Percentiles rank a stretch among this genome's conserved stretches.
Evolutionary conservation across 2,329 filamentous ascomycete genomes (phyloP).

Genomic region (Aureobasidium uvarum): DNA sequence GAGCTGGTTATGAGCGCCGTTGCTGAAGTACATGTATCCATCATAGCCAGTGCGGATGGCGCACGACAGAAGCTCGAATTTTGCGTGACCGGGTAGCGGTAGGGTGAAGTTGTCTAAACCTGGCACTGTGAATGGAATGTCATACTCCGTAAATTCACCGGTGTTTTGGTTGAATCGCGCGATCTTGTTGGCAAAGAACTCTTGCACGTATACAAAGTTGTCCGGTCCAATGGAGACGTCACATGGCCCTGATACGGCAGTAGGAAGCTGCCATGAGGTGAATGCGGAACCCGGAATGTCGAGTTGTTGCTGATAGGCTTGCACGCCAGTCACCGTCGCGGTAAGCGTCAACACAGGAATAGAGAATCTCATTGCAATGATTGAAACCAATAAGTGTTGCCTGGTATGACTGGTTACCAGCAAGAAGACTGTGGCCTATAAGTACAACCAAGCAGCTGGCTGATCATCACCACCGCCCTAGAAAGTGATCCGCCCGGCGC

Average conservation of each 20-base stretch:
- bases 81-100: background rate
- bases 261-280: conserved; percentile 14
- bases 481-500: too few relatives aligned
- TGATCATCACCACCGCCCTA: background rate
- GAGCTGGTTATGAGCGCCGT: conserved; percentile 33
- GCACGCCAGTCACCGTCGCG: background rate
- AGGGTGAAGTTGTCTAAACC: conserved; percentile 12
- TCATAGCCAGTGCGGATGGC: conserved; percentile 26
- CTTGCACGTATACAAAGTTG: conserved; percentile 12
- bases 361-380: background rate
- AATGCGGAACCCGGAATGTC: conserved; percentile 9
- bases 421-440: background rate
- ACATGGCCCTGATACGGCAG: conserved; percentile 11
- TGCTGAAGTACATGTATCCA: conserved; percentile 32
- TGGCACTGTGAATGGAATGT: conserved; percentile 7
- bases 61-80: conserved; percentile 1
- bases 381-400: background rate
- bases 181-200: conserved; percentile 18
- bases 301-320: conserved; percentile 11
- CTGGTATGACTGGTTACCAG: background rate
- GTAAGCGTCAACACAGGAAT: background rate
- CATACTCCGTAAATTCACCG: conserved; percentile 9
- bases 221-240: conserved; percentile 12
- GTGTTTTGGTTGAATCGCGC: conserved; percentile 15
- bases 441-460: background rate